These are phyloP conservation scores for Psilocybe tampanensis DNA, from an alignment of 768 basidiomycete species.

Conservation along the genomic window DNA sequence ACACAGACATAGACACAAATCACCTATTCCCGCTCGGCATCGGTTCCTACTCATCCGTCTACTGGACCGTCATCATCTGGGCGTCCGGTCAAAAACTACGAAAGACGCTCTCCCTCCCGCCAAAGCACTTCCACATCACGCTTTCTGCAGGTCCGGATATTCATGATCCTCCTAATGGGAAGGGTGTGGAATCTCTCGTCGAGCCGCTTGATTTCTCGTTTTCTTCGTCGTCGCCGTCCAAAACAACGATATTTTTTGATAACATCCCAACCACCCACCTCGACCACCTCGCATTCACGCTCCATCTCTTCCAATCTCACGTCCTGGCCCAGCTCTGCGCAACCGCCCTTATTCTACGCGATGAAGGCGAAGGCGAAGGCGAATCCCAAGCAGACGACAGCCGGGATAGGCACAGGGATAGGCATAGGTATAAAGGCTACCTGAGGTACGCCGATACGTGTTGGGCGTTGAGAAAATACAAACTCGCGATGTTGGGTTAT, in stretches of 20 bases:
- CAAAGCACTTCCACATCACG: constrained; percentile 59
- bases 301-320: neutral
- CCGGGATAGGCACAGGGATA: too few relatives aligned
- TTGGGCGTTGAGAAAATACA: neutral
- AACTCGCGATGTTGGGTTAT: neutral
- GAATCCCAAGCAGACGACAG: too few relatives aligned
- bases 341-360: neutral
- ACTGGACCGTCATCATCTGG: constrained; percentile 57
- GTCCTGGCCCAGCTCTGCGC: neutral
- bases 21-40: constrained; percentile 41
- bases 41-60: constrained; percentile 30
- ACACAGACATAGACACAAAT: constrained; percentile 22
- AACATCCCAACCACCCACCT: neutral
- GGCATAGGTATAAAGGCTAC: neutral
- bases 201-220: neutral
- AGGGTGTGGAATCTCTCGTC: constrained; percentile 36
- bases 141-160: constrained; percentile 40
- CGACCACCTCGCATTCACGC: neutral
- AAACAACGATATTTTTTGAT: constrained; percentile 24
- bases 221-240: neutral
- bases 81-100: constrained; percentile 53
- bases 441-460: neutral
- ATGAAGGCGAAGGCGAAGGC: neutral
- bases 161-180: constrained; percentile 24
- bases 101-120: constrained; percentile 48